phyloP scores from a whole-genome alignment of 768 basidiomycete genomes.

The Amanita fuliginea region DNA sequence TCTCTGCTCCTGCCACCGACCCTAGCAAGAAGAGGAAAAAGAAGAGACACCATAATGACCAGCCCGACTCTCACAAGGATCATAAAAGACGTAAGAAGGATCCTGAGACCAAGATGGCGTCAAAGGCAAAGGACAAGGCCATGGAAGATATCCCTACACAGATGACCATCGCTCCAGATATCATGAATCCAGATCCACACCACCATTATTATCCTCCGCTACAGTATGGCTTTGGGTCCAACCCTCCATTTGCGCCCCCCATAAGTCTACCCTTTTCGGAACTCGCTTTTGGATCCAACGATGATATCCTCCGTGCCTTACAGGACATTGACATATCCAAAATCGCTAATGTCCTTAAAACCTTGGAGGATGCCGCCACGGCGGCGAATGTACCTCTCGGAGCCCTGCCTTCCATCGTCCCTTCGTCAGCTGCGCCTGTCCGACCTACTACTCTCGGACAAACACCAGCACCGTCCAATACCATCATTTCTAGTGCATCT shows the following conservation, averaged over 20 bases:
- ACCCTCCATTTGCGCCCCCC: conserved; percentile 9
- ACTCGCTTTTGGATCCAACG: conserved; percentile 43
- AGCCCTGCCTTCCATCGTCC: conserved; percentile 10
- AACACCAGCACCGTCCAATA: conserved; percentile 29
- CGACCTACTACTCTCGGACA: conserved; percentile 25
- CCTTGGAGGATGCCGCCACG: conserved; percentile 47
- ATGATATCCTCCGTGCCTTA: conserved; percentile 62
- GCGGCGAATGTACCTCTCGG: conserved; percentile 25
- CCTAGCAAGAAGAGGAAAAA: conserved; percentile 27
- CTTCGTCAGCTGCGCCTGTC: conserved; percentile 12
- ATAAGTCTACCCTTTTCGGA: conserved; percentile 21
- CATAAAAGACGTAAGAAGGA: conserved; percentile 22
- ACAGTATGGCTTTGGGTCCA: conserved; percentile 8
- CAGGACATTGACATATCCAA: conserved; percentile 67
- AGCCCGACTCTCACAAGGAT: conserved; percentile 16
- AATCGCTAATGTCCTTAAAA: conserved; percentile 56
- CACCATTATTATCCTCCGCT: conserved; percentile 13
- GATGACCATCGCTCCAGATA: not conserved
- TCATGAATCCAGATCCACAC: conserved; percentile 7
- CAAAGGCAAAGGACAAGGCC: conserved; percentile 16
- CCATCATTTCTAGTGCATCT: conserved; percentile 33
- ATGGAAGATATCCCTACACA: conserved; percentile 20
- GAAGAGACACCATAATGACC: conserved; percentile 23
- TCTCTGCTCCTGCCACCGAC: conserved; percentile 11
- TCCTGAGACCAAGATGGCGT: not conserved